Evolutionary conservation across 2,329 filamentous ascomycete genomes (phyloP).

Genomic region (Thielaviopsis euricoi): DNA sequence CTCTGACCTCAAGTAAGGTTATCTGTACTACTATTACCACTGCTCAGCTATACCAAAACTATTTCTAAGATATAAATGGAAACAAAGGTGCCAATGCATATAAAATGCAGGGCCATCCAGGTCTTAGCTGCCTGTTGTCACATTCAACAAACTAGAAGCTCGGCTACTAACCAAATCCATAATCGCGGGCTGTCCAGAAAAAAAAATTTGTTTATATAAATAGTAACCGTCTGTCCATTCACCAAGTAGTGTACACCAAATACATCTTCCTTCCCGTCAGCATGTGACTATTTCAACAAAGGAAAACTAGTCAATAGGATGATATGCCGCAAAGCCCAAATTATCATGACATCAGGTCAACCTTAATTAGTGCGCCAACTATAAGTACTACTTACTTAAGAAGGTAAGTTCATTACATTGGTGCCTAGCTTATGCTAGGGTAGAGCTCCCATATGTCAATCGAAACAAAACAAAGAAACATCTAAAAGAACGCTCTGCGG

Average conservation of each 20-base stretch:
- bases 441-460: too few relatives aligned
- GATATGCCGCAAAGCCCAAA: too few relatives aligned
- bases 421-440: too few relatives aligned
- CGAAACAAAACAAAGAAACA: not conserved
- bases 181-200: not conserved
- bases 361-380: too few relatives aligned
- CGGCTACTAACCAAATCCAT: not conserved
- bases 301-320: not conserved
- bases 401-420: too few relatives aligned
- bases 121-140: not conserved
- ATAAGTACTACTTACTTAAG: too few relatives aligned
- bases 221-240: not conserved
- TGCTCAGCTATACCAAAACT: too few relatives aligned
- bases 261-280: not conserved
- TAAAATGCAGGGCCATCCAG: not conserved
- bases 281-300: not conserved
- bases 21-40: too few relatives aligned
- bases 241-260: not conserved
- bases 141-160: not conserved
- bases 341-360: too few relatives aligned
- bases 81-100: not conserved
- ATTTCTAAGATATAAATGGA: too few relatives aligned
- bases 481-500: not conserved
- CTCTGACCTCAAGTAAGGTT: not conserved
- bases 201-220: not conserved